Evolutionary conservation across 352 stramenopile species (phyloP), one percentile per base, ranked within the genome.

Genomic region (Globisporangium paroecandrum): DNA sequence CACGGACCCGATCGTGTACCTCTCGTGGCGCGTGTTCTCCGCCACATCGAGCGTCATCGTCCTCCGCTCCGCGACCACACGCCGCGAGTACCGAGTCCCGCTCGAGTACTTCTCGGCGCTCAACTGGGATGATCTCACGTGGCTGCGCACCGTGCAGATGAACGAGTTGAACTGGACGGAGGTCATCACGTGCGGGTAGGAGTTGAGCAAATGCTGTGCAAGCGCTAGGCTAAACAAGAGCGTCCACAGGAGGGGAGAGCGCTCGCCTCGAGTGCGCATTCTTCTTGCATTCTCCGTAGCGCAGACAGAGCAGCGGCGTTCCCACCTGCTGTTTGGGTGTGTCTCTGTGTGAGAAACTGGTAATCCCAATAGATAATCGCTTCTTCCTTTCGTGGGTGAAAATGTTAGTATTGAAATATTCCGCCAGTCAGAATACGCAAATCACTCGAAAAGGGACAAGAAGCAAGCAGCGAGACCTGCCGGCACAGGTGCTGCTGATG

Each of bases 1-100:
- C 62, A 73, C 69, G 0, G 74, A 81, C 24, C 74, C 74, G 20
- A 5, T 69, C 55, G 43, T 51, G 54, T 64, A 15, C 15, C 3
- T 62, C 53, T 20, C 15, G 2, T 68, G 34, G 62, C 36, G 53
- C 1, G 12, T 27, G 36, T 46, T n/a, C 18, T 6, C 20, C 22
- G 10, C 10, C 22, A 56, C 2, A 9, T 46, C 41, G 18, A 27
- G 25, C 7, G 10, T 65, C 10, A 32, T 8, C 8, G 9, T 47
- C 46, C 1, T 66, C 22, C 27, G 60, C 15, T 58, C 27, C 18
- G 25, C 10, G 10, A 13, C 4, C 46, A 18, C 27, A 10, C 29
- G 47, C 1, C 46, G 60, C 29, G 29, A 47, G 27, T 58, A 51
- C 10, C 22, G 34, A 27, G 47, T 58, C 4, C 47, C 60, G 29